phyloP scores from a whole-genome alignment of 2,329 filamentous ascomycete genomes.

The Chalaropsis ovoidea region DNA sequence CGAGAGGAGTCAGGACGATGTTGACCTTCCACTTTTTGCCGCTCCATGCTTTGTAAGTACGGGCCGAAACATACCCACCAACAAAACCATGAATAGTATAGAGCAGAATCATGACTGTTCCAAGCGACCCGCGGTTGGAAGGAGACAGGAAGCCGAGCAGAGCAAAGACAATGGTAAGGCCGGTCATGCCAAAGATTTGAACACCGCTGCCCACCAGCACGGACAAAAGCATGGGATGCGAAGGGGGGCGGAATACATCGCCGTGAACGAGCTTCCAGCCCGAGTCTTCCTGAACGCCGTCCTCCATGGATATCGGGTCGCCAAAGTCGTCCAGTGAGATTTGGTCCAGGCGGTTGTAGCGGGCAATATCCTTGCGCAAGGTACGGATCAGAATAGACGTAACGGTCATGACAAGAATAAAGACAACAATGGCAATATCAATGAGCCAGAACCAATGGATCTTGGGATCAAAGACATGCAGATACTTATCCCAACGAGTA shows the following conservation, averaged over 20 bases:
- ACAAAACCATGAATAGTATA: slow-evolving; percentile 90
- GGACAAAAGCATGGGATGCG: slow-evolving; percentile 71
- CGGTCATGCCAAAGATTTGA: slow-evolving; percentile 96
- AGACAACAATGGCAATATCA: slow-evolving; percentile 88
- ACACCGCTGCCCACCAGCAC: slow-evolving; percentile 86
- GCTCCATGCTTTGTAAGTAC: slow-evolving; percentile 88
- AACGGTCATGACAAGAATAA: slow-evolving; percentile 84
- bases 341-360: slow-evolving; percentile 89
- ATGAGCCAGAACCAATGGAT: slow-evolving; percentile 99
- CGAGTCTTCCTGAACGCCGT: slow-evolving; percentile 92
- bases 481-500: slow-evolving; percentile 96
- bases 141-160: slow-evolving; percentile 90
- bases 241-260: slow-evolving; percentile 86
- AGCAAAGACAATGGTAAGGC: slow-evolving; percentile 85
- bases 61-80: slow-evolving; percentile 78
- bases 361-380: slow-evolving; percentile 85
- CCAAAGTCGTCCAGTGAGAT: slow-evolving; percentile 84
- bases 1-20: slow-evolving; percentile 74
- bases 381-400: slow-evolving; percentile 84
- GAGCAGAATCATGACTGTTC: slow-evolving; percentile 83
- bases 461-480: slow-evolving; percentile 93
- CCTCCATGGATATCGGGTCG: slow-evolving; percentile 67
- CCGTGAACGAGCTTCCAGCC: slow-evolving; percentile 98
- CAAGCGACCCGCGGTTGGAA: slow-evolving; percentile 86
- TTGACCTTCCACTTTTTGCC: slow-evolving; percentile 93